Base-by-base conservation (phyloP, 73 alveolate species). In the Paramecium sonneborni region DNA sequence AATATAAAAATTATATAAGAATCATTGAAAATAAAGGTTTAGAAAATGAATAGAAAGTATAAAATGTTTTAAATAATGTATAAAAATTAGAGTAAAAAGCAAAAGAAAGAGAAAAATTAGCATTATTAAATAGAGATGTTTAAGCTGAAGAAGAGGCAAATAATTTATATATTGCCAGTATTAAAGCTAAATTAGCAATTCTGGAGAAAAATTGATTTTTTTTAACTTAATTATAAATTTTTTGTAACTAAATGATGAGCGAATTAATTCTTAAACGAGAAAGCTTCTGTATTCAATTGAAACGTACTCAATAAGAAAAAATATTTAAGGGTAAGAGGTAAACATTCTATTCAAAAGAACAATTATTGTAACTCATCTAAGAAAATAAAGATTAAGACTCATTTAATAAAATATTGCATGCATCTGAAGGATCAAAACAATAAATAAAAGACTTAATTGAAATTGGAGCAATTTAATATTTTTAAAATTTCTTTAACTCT, bases 111-210 rank as follows among this genome's bases (percentile, higher is more conserved):
- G 94, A 88, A 72, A 18, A 69, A 68, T 58, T 76, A 24, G 87
- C 88, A 15, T 69, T 35, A 57, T 24, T 43, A 20, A 88, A 67
- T 30, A 24, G 74, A 44, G 90, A 88, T 44, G 2, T 26, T 20
- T 56, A 88, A 30, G 94, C 94, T 24, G 85, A 88, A 26, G 94
- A 88, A 24, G 85, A 88, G 15, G 94, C 94, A 39, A 88, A 88
- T 30, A 88, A 88, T 70, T 85, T 88, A 18, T 88, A 88, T n/a
- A 88, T 88, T 69, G 94, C 85, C 6, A 69, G 91, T 24, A 88
- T 88, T 20, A 88, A 48, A 44, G 94, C 94, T 44, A 88, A 88
- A 30, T 28, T 88, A 24, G 94, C 94, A 12, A 62, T 62, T 62
- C 28, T 62, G 9, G 84, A 62, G 14, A 62, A 62, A 62, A 62